Evolutionary conservation across 768 basidiomycete species (phyloP), one percentile per base, ranked within the genome.

Genomic region (Tephrocybe sp.): DNA sequence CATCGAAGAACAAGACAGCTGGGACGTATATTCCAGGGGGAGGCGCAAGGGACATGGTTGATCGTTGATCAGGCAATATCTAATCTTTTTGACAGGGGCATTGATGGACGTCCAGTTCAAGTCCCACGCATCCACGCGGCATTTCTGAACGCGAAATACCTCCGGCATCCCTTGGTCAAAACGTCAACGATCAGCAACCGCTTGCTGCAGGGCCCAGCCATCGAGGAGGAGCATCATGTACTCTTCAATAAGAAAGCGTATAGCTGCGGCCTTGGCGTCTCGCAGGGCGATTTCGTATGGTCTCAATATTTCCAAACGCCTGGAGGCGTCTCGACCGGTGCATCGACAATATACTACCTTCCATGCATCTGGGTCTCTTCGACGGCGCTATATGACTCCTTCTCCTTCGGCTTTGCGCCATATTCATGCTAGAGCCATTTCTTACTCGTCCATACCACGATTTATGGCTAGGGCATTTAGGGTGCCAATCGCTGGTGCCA

Each of bases 401-500:
- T 61, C 69, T 0, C 66, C 71, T 4, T 63, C 73, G 29, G 61
- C 69, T 27, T 63, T 87, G 25, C 79, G 88, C n/a, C 78, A 80
- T 59, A 70, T 88, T 47, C 86, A 90, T 60, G 75, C 78, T 34
- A 83, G 91, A 30, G 81, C 86, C 9, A 73, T 92, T 23, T 94
- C 92, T 6, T 95, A 95, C 65, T 77, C 84, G 3, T 87, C 91
- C 9, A 87, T 97, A 53, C 94, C 94, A n/a, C 75, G 84, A 55
- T 89, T 95, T 56, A 81, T 95, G 38, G 83, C 86, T 0, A 78
- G 91, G 38, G 93, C 93, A 0, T 93, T 97, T 61, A 76, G 88
- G 43, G 83, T 97, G 1, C 94, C 94, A 22, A 78, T 92, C 51
- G 93, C 91, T 13, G 92, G 88, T 5, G 88, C 85, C 29, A 91